A percentile compares a stretch with the other conserved stretches of the same genome.
Conservation (phyloP, 768 basidiomycete genomes). For the Suillus fuscotomentosus region DNA sequence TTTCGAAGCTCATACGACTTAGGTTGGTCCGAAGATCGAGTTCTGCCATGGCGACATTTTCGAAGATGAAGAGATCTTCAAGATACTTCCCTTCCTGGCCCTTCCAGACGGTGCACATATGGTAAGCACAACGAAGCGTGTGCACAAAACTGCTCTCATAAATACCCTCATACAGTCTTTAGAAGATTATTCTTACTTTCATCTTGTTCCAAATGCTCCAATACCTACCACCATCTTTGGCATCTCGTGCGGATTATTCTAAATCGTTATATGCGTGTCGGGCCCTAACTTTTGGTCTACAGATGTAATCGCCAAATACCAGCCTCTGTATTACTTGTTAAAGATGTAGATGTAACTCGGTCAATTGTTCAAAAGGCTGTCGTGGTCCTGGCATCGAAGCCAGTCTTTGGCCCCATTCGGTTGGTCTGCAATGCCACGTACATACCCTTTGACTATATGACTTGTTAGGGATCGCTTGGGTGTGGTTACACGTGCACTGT, state of each 20-base stretch:
- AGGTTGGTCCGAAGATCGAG: conserved; percentile 94
- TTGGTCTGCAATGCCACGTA: conserved; percentile 23
- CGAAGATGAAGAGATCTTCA: conserved; percentile 80
- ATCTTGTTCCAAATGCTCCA: conserved; percentile 71
- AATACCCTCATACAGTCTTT: conserved; percentile 15
- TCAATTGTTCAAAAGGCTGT: conserved; percentile 98
- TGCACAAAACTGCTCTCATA: conserved; percentile 6
- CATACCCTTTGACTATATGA: conserved; percentile 7
- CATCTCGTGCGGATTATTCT: conserved; percentile 68
- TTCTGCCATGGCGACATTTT: conserved; percentile 76
- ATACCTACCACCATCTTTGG: conserved; percentile 88
- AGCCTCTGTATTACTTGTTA: conserved; percentile 72
- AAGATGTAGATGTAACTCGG: conserved; percentile 84
- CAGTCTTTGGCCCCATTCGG: conserved; percentile 94
- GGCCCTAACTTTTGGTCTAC: conserved; percentile 3
- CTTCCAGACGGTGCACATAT: conserved; percentile 97
- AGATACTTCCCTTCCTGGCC: conserved; percentile 91
- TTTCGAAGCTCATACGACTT: conserved; percentile 15
- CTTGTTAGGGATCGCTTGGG: conserved; percentile 79
- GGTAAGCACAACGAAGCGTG: conserved; percentile 36
- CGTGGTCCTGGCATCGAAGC: conserved; percentile 87
- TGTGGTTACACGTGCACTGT: conserved; percentile 89
- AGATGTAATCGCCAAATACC: conserved; percentile 97
- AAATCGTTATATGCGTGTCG: conserved; percentile 8
- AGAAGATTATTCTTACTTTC: conserved; percentile 98